Conservation (phyloP, 116 monocot species). For the Zostera marina region DNA sequence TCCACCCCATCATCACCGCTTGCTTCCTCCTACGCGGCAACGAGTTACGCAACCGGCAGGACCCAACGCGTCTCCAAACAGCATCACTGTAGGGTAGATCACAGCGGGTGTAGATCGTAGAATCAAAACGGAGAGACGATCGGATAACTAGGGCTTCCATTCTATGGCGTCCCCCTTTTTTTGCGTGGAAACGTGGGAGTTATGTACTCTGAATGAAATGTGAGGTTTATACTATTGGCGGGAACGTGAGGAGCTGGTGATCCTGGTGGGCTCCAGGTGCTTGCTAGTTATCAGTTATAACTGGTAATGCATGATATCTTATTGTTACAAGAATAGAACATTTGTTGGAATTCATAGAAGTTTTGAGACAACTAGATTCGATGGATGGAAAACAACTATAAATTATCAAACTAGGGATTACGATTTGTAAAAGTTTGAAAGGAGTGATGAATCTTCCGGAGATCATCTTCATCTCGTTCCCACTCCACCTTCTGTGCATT, state of each 20-base stretch:
- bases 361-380: no score
- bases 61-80: not conserved
- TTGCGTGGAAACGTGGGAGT: no score
- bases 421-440: constrained; percentile 75
- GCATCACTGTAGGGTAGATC: not conserved
- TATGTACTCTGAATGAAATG: no score
- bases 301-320: no score
- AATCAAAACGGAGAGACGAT: not conserved
- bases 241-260: not conserved
- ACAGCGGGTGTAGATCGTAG: not conserved
- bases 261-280: not conserved
- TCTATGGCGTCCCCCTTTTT: no score
- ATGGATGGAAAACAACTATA: no score
- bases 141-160: constrained; percentile 4
- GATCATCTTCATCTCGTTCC: constrained; percentile 51
- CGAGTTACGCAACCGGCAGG: not conserved
- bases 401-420: no score
- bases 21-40: not conserved
- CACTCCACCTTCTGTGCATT: constrained; percentile 70
- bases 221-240: no score
- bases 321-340: no score
- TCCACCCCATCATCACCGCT: not conserved
- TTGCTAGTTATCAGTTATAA: no score
- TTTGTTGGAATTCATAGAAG: no score
- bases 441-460: constrained; percentile 54